Conservation (phyloP, 192 early-diverging fungal species). For the Funneliformis mosseae region DNA sequence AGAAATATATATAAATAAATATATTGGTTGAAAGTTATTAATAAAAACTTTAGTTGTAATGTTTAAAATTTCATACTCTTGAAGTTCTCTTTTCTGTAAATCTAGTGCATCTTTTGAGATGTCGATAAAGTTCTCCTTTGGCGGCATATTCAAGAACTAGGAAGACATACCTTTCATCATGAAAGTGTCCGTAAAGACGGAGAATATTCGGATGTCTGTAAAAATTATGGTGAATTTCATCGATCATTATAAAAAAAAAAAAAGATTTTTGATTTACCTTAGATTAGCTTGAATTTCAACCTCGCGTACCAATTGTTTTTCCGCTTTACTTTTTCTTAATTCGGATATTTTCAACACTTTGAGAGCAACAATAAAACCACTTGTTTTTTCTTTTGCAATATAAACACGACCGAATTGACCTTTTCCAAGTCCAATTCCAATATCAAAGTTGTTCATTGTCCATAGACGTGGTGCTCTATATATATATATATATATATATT, state of each 20-base stretch:
- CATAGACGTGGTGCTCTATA: not conserved
- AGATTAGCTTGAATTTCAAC: conserved; percentile 88
- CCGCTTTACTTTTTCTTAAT: conserved; percentile 71
- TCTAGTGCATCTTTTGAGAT: conserved; percentile 64
- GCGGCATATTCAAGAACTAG: conserved; percentile 96
- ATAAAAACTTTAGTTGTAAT: not conserved
- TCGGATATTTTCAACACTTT: conserved; percentile 90
- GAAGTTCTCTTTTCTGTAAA: conserved; percentile 79
- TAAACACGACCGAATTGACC: conserved; percentile 98
- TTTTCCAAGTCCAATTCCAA: conserved; percentile 84
- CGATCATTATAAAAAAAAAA: not conserved
- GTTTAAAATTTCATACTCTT: conserved; percentile 48
- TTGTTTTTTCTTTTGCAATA: conserved; percentile 83
- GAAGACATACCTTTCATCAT: conserved; percentile 90
- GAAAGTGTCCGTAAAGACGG: conserved; percentile 94
- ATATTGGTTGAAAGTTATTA: not conserved
- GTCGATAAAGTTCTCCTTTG: conserved; percentile 89
- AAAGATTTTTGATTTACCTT: conserved; percentile 41
- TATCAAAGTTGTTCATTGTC: conserved; percentile 76
- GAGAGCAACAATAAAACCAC: conserved; percentile 87
- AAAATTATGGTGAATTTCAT: not conserved
- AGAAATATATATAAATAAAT: not conserved
- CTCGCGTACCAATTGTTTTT: conserved; percentile 90
- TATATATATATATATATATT: not conserved
- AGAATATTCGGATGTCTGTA: conserved; percentile 83